phyloP scores from a whole-genome alignment of 106 monocot genomes.

The Acanthochlamys bracteata region DNA sequence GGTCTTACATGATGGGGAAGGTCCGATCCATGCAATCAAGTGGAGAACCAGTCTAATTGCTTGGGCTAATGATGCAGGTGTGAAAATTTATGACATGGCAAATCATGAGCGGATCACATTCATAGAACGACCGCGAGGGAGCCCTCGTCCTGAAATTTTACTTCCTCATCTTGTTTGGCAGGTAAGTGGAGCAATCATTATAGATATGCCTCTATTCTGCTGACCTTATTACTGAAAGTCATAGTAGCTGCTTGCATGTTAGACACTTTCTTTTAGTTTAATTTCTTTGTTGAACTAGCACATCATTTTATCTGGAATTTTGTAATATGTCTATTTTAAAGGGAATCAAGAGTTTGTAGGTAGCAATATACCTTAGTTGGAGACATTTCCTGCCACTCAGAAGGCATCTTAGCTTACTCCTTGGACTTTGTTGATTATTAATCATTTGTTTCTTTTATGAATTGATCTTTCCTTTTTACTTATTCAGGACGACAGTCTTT shows the following conservation, averaged over 20 bases:
- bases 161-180: conserved; percentile 97
- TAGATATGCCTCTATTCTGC: too few species aligned
- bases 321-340: too few species aligned
- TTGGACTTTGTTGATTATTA: too few species aligned
- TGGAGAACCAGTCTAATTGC: conserved; percentile 96
- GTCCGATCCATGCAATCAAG: conserved; percentile 93
- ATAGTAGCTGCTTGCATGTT: too few species aligned
- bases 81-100: conserved; percentile 90
- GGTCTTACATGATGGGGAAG: conserved; percentile 93
- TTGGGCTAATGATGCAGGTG: conserved; percentile 97
- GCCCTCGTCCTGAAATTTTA: conserved; percentile 73
- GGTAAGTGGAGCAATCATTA: conserved; percentile 26
- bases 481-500: conserved; percentile 77
- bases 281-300: too few species aligned
- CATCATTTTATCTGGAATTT: too few species aligned
- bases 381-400: too few species aligned
- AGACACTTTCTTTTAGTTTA: too few species aligned
- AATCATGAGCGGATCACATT: conserved; percentile 77
- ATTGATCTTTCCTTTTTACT: not conserved
- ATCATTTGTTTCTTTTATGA: not conserved
- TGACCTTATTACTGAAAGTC: too few species aligned
- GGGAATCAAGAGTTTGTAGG: too few species aligned
- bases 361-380: too few species aligned
- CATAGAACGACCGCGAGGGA: conserved; percentile 87
- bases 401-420: too few species aligned